Conservation (phyloP, 176 grass and related monocot species). For the Cenchrus americanus region DNA sequence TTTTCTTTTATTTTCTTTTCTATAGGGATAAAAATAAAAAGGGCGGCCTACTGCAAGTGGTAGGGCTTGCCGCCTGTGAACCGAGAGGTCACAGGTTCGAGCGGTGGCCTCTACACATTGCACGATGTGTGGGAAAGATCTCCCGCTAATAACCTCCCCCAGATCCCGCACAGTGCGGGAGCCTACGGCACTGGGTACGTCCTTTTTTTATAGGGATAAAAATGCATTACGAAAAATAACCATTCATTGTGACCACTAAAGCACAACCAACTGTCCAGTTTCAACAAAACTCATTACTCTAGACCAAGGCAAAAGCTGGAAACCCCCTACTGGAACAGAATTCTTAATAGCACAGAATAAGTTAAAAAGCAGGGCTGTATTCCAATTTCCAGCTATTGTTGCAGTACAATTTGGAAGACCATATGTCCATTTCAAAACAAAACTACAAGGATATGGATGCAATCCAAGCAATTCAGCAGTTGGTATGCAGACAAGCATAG, state of each 20-base stretch:
- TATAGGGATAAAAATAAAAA: background rate
- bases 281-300: background rate
- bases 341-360: background rate
- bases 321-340: background rate
- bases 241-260: background rate
- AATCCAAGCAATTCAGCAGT: conserved; percentile 2
- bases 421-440: conserved; percentile 9
- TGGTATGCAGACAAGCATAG: conserved; percentile 3
- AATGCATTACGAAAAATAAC: background rate
- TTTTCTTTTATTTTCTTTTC: background rate
- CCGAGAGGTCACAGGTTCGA: too few relatives aligned
- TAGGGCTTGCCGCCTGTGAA: too few relatives aligned
- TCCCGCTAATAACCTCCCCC: too few relatives aligned
- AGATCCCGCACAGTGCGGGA: too few relatives aligned
- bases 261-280: background rate
- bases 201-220: background rate
- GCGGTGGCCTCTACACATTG: too few relatives aligned
- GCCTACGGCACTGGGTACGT: too few relatives aligned
- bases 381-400: background rate
- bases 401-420: background rate
- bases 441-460: background rate
- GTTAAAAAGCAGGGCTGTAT: background rate
- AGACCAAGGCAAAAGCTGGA: background rate
- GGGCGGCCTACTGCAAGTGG: too few relatives aligned
- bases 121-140: too few relatives aligned